Evolutionary conservation across 352 stramenopile genomes (phyloP).

Genomic region (Globisporangium megalacanthum): DNA sequence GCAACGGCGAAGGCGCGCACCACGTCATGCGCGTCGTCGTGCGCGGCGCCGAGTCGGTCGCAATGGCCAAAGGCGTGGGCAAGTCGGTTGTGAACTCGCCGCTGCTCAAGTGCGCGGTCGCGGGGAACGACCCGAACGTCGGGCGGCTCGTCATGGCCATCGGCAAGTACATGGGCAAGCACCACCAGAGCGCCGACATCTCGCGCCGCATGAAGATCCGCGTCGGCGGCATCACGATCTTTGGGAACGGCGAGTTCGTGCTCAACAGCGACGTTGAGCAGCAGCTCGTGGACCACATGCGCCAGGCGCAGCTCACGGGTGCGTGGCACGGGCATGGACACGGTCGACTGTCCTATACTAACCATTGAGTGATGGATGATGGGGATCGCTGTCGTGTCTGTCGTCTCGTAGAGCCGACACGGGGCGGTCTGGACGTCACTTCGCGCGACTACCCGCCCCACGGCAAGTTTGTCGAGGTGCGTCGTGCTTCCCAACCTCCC

Average conservation of each 20-base stretch:
- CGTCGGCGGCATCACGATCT: slow-evolving; percentile 92
- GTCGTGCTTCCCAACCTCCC: not conserved
- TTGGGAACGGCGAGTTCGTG: slow-evolving; percentile 93
- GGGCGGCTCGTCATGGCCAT: slow-evolving; percentile 94
- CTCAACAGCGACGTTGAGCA: slow-evolving; percentile 90
- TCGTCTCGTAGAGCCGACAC: slow-evolving; percentile 37
- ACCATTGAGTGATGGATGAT: not conserved
- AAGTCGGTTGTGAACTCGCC: slow-evolving; percentile 94
- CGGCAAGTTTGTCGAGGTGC: slow-evolving; percentile 92
- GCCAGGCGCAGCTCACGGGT: slow-evolving; percentile 86
- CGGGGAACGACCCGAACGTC: slow-evolving; percentile 98
- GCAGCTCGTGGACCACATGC: slow-evolving; percentile 93
- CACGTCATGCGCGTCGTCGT: slow-evolving; percentile 96
- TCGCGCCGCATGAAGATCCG: slow-evolving; percentile 76
- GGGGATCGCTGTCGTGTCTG: too few species aligned
- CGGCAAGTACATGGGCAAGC: slow-evolving; percentile 95
- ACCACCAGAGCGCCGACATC: slow-evolving; percentile 82
- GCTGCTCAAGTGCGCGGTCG: slow-evolving; percentile 97
- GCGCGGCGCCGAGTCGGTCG: slow-evolving; percentile 65
- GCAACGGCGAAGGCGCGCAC: slow-evolving; percentile 97
- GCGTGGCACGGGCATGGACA: not conserved
- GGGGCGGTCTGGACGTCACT: slow-evolving; percentile 67
- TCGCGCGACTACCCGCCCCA: slow-evolving; percentile 92
- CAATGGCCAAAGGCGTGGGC: slow-evolving; percentile 85
- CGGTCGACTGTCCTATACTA: too few species aligned